Conservation (phyloP, 768 basidiomycete genomes). For the Leucosporidium creatinivorum region DNA sequence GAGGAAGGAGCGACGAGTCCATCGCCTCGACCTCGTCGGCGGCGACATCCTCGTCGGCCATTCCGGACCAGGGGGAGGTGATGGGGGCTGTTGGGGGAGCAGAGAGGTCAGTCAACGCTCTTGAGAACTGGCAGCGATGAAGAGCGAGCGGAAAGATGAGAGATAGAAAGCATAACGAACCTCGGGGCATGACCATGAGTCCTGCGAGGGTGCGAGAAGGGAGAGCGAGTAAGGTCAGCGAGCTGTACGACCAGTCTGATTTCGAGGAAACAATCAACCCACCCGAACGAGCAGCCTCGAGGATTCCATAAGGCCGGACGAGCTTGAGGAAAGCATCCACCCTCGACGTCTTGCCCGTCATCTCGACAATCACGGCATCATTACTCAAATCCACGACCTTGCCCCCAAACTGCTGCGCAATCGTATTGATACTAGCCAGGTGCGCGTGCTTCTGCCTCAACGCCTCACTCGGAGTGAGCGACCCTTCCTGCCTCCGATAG, state of each 20-base stretch:
- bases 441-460: conserved; percentile 84
- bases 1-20: conserved; percentile 87
- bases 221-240: background rate
- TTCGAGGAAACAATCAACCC: conserved; percentile 39
- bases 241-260: background rate
- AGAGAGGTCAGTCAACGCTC: background rate
- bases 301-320: conserved; percentile 86
- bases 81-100: conserved; percentile 58
- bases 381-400: conserved; percentile 91
- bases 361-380: conserved; percentile 87
- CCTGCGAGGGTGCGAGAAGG: conserved; percentile 50
- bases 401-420: conserved; percentile 82
- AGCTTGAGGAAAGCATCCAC: conserved; percentile 89
- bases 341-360: conserved; percentile 82
- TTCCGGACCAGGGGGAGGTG: conserved; percentile 49
- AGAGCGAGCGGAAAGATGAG: background rate
- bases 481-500: conserved; percentile 52
- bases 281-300: conserved; percentile 94
- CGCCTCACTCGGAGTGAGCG: conserved; percentile 49
- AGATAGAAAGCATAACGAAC: conserved; percentile 4
- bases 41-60: conserved; percentile 50
- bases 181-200: conserved; percentile 92
- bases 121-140: background rate
- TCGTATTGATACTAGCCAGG: conserved; percentile 73
- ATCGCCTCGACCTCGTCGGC: conserved; percentile 55